phyloP scores from a whole-genome alignment of 306 rosid genomes.

The Sphenostylis stenocarpa region DNA sequence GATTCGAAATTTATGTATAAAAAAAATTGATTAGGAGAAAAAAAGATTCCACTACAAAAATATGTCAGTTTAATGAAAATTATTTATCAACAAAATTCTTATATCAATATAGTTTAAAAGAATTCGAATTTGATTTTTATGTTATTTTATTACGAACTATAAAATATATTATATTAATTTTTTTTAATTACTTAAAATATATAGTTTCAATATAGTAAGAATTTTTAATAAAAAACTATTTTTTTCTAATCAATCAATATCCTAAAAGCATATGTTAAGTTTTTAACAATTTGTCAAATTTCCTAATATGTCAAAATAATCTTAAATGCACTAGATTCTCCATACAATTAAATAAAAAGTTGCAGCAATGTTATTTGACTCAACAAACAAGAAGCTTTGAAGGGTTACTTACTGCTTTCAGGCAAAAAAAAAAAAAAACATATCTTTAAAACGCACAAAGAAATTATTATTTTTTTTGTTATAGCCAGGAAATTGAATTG shows the following conservation, averaged over 20 bases:
- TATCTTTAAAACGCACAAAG: too few species aligned
- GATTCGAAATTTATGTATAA: too few species aligned
- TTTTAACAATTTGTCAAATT: neutral
- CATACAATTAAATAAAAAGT: neutral
- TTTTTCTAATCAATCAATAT: neutral
- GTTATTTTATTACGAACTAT: neutral
- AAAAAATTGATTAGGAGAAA: neutral
- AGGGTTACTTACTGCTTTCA: constrained; percentile 18
- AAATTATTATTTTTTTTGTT: too few species aligned
- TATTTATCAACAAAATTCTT: too few species aligned
- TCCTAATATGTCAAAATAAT: neutral
- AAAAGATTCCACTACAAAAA: too few species aligned
- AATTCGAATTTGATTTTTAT: neutral
- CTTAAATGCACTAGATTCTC: constrained; percentile 1
- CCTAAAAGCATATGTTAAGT: neutral
- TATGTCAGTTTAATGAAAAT: too few species aligned
- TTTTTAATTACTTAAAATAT: neutral
- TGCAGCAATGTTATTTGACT: constrained; percentile 17
- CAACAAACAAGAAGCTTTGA: constrained; percentile 22
- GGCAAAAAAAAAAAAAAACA: too few species aligned
- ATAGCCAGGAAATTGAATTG: too few species aligned
- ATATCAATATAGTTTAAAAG: neutral
- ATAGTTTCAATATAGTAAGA: neutral
- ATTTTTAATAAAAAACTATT: neutral
- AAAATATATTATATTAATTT: neutral